phyloP scores from a whole-genome alignment of 2,329 filamentous ascomycete species.

The Fulvia fulva region DNA sequence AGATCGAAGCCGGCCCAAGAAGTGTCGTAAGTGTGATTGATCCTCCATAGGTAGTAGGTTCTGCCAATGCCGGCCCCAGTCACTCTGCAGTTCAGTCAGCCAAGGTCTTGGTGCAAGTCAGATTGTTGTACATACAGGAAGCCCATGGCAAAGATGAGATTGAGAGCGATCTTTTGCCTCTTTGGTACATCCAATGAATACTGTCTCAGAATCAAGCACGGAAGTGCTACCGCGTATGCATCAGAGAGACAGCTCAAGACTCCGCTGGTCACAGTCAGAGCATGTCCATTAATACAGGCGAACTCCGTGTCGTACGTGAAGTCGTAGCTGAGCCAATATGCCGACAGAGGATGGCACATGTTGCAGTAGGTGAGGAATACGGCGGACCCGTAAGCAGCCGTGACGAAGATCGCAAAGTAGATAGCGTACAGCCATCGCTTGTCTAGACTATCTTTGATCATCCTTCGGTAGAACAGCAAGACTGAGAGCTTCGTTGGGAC shows the following conservation, averaged over 20 bases:
- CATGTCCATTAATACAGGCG: slow-evolving; percentile 14
- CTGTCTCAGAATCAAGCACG: slow-evolving; percentile 23
- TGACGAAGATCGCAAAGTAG: slow-evolving; percentile 21
- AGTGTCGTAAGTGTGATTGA: slow-evolving; percentile 20
- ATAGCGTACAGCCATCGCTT: slow-evolving; percentile 21
- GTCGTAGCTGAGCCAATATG: slow-evolving; percentile 22
- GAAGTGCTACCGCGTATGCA: slow-evolving; percentile 23
- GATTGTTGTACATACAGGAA: slow-evolving; percentile 10
- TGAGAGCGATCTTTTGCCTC: slow-evolving; percentile 24
- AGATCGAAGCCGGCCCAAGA: slow-evolving; percentile 27
- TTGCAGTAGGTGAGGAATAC: slow-evolving; percentile 17
- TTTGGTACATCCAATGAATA: slow-evolving; percentile 20
- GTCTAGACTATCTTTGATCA: slow-evolving; percentile 19
- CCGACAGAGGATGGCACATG: slow-evolving; percentile 23
- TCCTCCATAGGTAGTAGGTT: slow-evolving; percentile 23
- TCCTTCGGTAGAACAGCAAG: slow-evolving; percentile 27
- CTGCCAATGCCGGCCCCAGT: slow-evolving; percentile 24
- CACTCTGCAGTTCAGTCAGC: slow-evolving; percentile 10
- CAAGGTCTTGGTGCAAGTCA: background rate
- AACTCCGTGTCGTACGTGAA: slow-evolving; percentile 12
- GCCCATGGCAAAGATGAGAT: slow-evolving; percentile 24
- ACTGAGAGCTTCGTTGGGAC: slow-evolving; percentile 26
- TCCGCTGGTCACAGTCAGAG: slow-evolving; percentile 13
- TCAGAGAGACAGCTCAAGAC: slow-evolving; percentile 24
- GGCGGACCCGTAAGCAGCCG: slow-evolving; percentile 18